Base-by-base conservation (phyloP, 768 basidiomycete genomes). In the Tubosaeta sp. region DNA sequence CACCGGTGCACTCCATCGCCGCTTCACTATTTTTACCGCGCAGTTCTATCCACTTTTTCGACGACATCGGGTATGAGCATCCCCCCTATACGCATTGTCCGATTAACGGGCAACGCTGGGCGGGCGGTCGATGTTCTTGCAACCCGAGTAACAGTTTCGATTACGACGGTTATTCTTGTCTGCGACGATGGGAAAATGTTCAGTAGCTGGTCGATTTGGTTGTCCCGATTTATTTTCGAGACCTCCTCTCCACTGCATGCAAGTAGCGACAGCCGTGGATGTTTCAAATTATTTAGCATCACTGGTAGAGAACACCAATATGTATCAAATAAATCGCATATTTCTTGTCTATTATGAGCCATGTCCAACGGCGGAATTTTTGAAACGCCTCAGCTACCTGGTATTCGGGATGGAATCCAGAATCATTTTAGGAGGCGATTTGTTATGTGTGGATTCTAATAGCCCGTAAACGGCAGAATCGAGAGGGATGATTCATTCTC, bases 21-120 rank as follows among this genome's bases (percentile, higher is more conserved):
- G 95, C 90, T 0, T 83, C 94, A 1, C 73, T 99, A 10, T 90
- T 98, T 62, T 83, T 91, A 0, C 82, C 79, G 60, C 92, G 91
- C 60, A 86, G 86, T 11, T 86, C 94, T 67, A 84, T 98, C 44
- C 91, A 96, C 68, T 99, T 92, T 75, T 97, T 97, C 74, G 79
- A 86, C 50, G 93, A 97, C 59, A 93, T 99, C 41, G 95, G 65
- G 12, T 66, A 66, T 30, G 59, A 66, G 22, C 65, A 31, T 31
- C n/a, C 59, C 4, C 65, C 65, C 1, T 67, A 44, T 40, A 67
- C 59, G 4, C 65, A 66, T 22, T 66, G 65, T 32, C 65, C 65
- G 5, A 12, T 13, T 10, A 24, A 61, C 11, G 19, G 2, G 13
- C 44, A 58, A n/a, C 65, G 51, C 9, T 66, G 65, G 65, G 19